These are phyloP conservation scores for Straminergon stramineum DNA, from an alignment of 225 moss, liverwort and hornwort species.

Conservation along the genomic window DNA sequence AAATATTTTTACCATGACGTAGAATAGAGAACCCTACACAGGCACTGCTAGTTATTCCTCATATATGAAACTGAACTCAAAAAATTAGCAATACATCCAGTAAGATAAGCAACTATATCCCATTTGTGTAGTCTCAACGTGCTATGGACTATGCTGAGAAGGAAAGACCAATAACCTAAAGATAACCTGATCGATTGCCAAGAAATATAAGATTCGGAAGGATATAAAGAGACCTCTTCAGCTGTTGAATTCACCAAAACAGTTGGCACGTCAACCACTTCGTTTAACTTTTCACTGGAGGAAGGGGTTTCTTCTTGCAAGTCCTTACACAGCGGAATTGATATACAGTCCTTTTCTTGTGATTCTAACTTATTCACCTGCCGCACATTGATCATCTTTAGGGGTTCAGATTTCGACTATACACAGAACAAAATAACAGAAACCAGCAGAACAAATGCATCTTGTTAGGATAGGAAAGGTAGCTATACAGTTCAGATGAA, in stretches of 20 bases:
- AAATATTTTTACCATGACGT: neutral
- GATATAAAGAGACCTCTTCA: neutral
- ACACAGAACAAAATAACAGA: neutral
- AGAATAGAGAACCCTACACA: neutral
- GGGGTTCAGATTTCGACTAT: neutral
- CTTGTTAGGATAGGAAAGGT: neutral
- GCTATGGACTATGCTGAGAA: neutral
- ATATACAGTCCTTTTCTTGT: neutral
- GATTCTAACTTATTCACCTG: constrained; percentile 22
- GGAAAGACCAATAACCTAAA: neutral
- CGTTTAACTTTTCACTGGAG: neutral
- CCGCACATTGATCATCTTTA: neutral
- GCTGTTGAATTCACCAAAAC: neutral
- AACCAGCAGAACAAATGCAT: neutral
- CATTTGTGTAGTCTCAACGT: neutral
- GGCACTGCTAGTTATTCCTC: neutral
- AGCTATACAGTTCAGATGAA: neutral
- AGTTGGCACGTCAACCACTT: neutral
- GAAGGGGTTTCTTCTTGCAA: neutral
- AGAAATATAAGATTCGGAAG: neutral
- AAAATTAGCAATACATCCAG: neutral
- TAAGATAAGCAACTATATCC: neutral
- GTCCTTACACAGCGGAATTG: constrained; percentile 5
- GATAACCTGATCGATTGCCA: neutral
- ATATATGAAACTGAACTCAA: neutral